These are phyloP conservation scores for Entophlyctis luteolus DNA, from an alignment of 192 early-diverging fungal genomes.

Conservation along the genomic window DNA sequence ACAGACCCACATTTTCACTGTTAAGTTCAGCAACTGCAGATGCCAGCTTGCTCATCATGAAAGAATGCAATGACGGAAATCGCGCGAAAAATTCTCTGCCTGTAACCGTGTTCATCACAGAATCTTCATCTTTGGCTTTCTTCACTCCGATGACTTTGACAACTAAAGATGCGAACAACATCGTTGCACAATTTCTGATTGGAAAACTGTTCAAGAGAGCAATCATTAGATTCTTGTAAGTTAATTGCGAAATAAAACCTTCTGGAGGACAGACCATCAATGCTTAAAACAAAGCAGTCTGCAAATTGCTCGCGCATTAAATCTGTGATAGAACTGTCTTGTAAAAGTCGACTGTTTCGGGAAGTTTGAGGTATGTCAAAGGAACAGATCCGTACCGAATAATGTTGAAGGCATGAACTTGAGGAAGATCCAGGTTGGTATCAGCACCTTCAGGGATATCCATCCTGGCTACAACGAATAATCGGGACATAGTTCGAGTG, in stretches of 20 bases:
- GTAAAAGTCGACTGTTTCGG: conserved; percentile 51
- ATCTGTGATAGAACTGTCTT: conserved; percentile 72
- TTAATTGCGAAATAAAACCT: not conserved
- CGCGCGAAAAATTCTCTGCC: conserved; percentile 87
- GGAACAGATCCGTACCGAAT: conserved; percentile 41
- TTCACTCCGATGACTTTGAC: conserved; percentile 82
- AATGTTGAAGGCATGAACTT: conserved; percentile 92
- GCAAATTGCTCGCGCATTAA: conserved; percentile 72
- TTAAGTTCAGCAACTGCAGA: conserved; percentile 62
- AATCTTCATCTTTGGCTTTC: conserved; percentile 66
- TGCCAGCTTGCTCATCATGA: conserved; percentile 70
- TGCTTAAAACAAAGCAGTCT: conserved; percentile 71
- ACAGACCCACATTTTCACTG: conserved; percentile 10
- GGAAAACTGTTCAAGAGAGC: conserved; percentile 62
- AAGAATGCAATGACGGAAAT: conserved; percentile 73
- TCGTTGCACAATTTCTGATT: conserved; percentile 87
- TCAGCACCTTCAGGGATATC: conserved; percentile 45
- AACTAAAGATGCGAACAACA: conserved; percentile 84
- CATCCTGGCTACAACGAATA: conserved; percentile 61
- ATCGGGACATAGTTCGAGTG: conserved; percentile 60
- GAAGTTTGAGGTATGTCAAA: not conserved
- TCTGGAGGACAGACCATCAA: conserved; percentile 73
- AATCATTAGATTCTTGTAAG: not conserved
- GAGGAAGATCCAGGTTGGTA: conserved; percentile 74
- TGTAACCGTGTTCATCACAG: conserved; percentile 71